Percentiles rank a stretch among this genome's conserved stretches.
Conservation (phyloP, 164 flowering plant genomes). For the Vitis labrusca region DNA sequence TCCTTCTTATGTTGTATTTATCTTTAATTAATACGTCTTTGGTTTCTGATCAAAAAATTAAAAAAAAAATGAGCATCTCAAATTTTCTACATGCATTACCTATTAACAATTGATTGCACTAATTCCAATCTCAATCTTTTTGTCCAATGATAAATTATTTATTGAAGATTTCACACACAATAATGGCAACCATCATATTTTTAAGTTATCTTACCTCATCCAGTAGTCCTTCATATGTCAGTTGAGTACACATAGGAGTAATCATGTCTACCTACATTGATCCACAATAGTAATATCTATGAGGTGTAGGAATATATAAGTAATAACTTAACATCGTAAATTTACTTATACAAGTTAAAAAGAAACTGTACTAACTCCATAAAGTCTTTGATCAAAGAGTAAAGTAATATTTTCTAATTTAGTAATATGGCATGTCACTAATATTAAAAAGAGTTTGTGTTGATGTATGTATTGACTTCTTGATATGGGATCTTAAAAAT, state of each 20-base stretch:
- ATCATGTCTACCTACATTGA: constrained; percentile 89
- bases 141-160: background rate
- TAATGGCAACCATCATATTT: background rate
- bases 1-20: too few species aligned
- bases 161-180: background rate
- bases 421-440: too few species aligned
- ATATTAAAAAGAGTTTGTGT: too few species aligned
- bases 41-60: too few species aligned
- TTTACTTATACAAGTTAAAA: background rate
- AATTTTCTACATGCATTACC: background rate
- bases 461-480: too few species aligned
- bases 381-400: too few species aligned
- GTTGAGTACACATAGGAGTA: constrained; percentile 92
- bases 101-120: background rate
- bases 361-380: too few species aligned
- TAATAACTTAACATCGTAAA: background rate
- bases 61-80: background rate
- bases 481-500: too few species aligned
- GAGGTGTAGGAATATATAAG: background rate
- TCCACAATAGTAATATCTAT: background rate
- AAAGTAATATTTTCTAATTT: too few species aligned
- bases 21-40: too few species aligned
- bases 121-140: background rate
- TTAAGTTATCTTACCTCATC: constrained; percentile 67
- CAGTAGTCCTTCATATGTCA: constrained; percentile 93